Percentiles rank a stretch among this genome's conserved stretches.
These are phyloP conservation scores for Euphorbia lathyris DNA, from an alignment of 345 rosid genomes.

Conservation along the genomic window DNA sequence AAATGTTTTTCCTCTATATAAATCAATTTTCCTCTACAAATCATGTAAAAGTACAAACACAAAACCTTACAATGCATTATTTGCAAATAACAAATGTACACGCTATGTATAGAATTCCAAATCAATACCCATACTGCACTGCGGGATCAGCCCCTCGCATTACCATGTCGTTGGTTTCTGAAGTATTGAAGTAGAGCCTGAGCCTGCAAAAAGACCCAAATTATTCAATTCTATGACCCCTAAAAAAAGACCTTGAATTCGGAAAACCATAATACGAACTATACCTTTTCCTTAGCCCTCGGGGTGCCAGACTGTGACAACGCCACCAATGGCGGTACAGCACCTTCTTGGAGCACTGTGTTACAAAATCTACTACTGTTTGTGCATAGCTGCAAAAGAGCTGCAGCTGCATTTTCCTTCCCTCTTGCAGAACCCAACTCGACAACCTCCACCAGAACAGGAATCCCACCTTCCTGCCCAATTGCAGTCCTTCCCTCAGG, in stretches of 20 bases:
- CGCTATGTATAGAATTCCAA: slow-evolving; percentile 23
- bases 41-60: slow-evolving; percentile 22
- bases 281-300: slow-evolving; percentile 91
- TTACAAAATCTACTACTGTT: slow-evolving; percentile 55
- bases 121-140: slow-evolving; percentile 22
- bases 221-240: background rate
- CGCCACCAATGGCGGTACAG: slow-evolving; percentile 87
- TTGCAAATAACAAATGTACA: slow-evolving; percentile 45
- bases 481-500: slow-evolving; percentile 77
- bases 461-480: slow-evolving; percentile 75
- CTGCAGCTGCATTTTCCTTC: slow-evolving; percentile 91
- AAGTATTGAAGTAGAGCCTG: slow-evolving; percentile 74
- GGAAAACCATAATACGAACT: background rate
- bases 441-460: slow-evolving; percentile 85
- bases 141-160: slow-evolving; percentile 52
- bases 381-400: slow-evolving; percentile 79
- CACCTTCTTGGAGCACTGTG: slow-evolving; percentile 85
- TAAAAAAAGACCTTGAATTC: background rate
- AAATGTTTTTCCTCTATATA: slow-evolving; percentile 19
- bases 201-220: slow-evolving; percentile 54
- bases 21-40: slow-evolving; percentile 34
- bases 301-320: slow-evolving; percentile 83
- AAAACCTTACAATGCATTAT: slow-evolving; percentile 36
- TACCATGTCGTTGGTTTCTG: slow-evolving; percentile 75
- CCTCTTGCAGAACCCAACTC: slow-evolving; percentile 94